Percentiles rank a stretch among this genome's conserved stretches.
Evolutionary conservation across 805 yeast genomes (phyloP).

Genomic region (Metschnikowia corniflorae): DNA sequence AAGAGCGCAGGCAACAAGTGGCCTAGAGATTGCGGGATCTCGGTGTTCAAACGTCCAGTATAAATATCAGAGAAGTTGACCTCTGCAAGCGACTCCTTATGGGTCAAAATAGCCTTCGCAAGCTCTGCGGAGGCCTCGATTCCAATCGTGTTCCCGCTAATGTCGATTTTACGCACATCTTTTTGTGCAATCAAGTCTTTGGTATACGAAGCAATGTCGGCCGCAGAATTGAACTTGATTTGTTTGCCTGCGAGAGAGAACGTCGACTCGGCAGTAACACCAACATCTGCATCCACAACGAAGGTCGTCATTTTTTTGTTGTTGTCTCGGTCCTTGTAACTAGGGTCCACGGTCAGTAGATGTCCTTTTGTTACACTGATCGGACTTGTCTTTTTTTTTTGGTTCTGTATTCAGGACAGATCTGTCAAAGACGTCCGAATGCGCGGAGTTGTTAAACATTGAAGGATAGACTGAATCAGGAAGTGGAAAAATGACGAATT

Average conservation of each 20-base stretch:
- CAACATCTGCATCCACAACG: constrained; percentile 23
- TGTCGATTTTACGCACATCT: constrained; percentile 56
- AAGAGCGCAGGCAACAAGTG: constrained; percentile 70
- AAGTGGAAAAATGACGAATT: too few species aligned
- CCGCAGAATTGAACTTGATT: constrained; percentile 66
- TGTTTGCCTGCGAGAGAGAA: constrained; percentile 73
- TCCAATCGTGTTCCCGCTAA: constrained; percentile 93
- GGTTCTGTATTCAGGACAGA: too few species aligned
- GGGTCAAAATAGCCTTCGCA: constrained; percentile 50
- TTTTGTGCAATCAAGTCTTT: constrained; percentile 45
- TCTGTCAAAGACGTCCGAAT: too few species aligned
- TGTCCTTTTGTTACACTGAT: too few species aligned
- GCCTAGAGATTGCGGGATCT: constrained; percentile 81
- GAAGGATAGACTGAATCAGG: too few species aligned
- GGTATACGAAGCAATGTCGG: constrained; percentile 70
- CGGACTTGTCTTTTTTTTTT: too few species aligned
- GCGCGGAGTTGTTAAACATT: too few species aligned
- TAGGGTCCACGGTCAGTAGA: too few species aligned
- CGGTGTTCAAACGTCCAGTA: constrained; percentile 92
- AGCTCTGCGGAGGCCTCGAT: constrained; percentile 78
- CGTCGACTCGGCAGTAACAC: constrained; percentile 42
- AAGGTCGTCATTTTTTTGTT: constrained; percentile 24
- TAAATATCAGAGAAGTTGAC: constrained; percentile 88
- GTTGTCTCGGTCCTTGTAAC: background rate
- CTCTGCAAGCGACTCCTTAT: constrained; percentile 51